Conservation (phyloP, 768 basidiomycete species). For the Boletus edulis region DNA sequence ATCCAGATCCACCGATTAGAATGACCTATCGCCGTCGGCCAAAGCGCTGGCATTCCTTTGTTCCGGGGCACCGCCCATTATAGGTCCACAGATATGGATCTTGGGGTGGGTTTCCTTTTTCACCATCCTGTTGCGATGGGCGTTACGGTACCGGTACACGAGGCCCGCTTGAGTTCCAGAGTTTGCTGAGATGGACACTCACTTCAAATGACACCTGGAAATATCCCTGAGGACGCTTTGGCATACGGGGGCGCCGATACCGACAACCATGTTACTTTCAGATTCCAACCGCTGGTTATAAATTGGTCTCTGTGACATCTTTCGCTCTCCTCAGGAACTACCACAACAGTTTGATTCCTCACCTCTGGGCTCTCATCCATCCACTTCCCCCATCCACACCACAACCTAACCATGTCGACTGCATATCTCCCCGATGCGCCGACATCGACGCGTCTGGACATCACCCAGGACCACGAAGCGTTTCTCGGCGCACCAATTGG, state of each 20-base stretch:
- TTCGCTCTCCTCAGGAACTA: neutral
- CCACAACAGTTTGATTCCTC: too few species aligned
- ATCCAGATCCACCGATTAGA: too few species aligned
- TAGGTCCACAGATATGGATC: neutral
- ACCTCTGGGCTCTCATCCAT: neutral
- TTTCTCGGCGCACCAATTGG: too few species aligned
- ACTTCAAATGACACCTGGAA: neutral
- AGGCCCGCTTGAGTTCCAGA: neutral
- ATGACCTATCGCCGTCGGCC: neutral
- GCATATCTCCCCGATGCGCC: neutral
- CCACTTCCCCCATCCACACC: neutral
- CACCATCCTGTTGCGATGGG: too few species aligned
- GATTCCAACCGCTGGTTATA: neutral
- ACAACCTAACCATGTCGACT: neutral
- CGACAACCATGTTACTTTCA: neutral
- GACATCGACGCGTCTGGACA: neutral
- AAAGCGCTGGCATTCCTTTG: slow-evolving; percentile 4
- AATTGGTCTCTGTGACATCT: neutral
- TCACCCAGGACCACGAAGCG: neutral
- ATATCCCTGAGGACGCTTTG: neutral
- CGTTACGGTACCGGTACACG: neutral
- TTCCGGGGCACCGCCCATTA: neutral
- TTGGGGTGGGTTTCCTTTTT: neutral
- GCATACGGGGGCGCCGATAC: neutral
- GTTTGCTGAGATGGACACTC: neutral